A percentile compares a stretch with the other conserved stretches of the same genome.
Conservation (phyloP, 345 rosid species). For the Mallotus nudiflorus region DNA sequence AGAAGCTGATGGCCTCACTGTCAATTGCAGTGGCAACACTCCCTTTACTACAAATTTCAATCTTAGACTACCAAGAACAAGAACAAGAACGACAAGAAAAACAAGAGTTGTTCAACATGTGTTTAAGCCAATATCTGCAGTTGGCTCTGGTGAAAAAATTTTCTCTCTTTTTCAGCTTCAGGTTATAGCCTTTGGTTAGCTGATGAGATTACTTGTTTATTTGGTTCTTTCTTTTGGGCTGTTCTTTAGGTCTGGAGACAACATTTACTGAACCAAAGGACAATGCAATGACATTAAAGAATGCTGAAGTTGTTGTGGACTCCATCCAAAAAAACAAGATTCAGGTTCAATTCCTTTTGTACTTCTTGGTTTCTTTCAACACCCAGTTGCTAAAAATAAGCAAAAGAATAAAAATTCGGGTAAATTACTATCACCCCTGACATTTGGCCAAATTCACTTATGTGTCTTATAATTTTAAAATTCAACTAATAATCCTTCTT, state of each 20-base stretch:
- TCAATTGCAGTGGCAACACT: background rate
- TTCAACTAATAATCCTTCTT: too few relatives aligned
- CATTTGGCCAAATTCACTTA: too few relatives aligned
- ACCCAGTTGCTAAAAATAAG: too few relatives aligned
- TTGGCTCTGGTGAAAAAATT: slow-evolving; percentile 47
- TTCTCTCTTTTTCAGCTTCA: background rate
- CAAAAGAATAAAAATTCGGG: too few relatives aligned
- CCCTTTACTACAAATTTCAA: background rate
- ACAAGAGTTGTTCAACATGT: slow-evolving; percentile 11
- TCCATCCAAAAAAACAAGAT: slow-evolving; percentile 47
- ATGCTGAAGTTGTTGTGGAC: slow-evolving; percentile 49
- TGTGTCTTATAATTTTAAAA: too few relatives aligned
- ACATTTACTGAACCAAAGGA: slow-evolving; percentile 47
- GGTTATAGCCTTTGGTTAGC: background rate
- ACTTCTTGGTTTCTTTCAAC: background rate
- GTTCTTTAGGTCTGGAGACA: slow-evolving; percentile 45
- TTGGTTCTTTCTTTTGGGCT: too few relatives aligned
- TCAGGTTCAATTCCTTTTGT: slow-evolving; percentile 33
- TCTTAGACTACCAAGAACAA: slow-evolving; percentile 26
- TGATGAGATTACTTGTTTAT: too few relatives aligned
- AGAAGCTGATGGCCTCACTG: slow-evolving; percentile 3
- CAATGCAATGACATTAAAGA: slow-evolving; percentile 37
- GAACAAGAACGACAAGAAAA: background rate
- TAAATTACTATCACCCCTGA: too few relatives aligned
- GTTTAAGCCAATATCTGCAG: slow-evolving; percentile 40